phyloP scores from a whole-genome alignment of 2,329 filamentous ascomycete genomes.

The Chaetomiaceae sp. region DNA sequence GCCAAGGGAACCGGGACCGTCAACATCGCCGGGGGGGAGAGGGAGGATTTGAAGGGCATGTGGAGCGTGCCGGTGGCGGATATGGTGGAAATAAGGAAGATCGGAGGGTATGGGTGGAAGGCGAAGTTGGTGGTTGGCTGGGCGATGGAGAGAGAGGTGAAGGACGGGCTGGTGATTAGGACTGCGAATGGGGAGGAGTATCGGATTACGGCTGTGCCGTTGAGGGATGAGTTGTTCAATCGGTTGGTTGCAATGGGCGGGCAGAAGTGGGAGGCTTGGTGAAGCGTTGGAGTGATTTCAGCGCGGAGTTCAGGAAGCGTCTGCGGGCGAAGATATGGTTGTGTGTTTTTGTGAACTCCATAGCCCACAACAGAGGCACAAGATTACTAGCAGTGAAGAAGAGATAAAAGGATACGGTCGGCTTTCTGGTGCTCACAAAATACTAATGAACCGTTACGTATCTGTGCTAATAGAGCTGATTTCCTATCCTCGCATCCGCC shows the following conservation, averaged over 20 bases:
- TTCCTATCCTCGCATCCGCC: too few relatives aligned
- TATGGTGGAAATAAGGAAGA: slow-evolving; percentile 69
- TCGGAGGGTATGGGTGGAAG: slow-evolving; percentile 82
- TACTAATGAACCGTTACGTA: too few relatives aligned
- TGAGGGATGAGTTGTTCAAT: slow-evolving; percentile 78
- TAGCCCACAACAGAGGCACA: too few relatives aligned
- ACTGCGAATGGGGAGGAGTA: slow-evolving; percentile 53
- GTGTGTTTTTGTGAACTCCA: too few relatives aligned
- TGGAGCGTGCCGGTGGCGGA: slow-evolving; percentile 70
- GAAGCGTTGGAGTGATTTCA: background rate
- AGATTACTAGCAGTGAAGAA: too few relatives aligned
- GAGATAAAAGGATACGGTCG: too few relatives aligned
- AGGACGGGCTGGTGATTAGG: slow-evolving; percentile 67
- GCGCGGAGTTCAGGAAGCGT: too few relatives aligned
- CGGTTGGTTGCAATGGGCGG: slow-evolving; percentile 65
- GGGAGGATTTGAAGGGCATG: slow-evolving; percentile 51
- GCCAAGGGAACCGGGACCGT: slow-evolving; percentile 52
- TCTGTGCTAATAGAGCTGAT: too few relatives aligned
- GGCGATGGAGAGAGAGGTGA: slow-evolving; percentile 68
- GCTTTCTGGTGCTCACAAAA: too few relatives aligned
- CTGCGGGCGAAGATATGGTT: too few relatives aligned
- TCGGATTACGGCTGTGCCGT: slow-evolving; percentile 65
- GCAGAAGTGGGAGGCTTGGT: slow-evolving; percentile 83
- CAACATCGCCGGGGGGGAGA: slow-evolving; percentile 49
- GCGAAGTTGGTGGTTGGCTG: slow-evolving; percentile 77